Conservation (phyloP, 2,329 filamentous ascomycete species). For the Ceratocystis eucalypticola region DNA sequence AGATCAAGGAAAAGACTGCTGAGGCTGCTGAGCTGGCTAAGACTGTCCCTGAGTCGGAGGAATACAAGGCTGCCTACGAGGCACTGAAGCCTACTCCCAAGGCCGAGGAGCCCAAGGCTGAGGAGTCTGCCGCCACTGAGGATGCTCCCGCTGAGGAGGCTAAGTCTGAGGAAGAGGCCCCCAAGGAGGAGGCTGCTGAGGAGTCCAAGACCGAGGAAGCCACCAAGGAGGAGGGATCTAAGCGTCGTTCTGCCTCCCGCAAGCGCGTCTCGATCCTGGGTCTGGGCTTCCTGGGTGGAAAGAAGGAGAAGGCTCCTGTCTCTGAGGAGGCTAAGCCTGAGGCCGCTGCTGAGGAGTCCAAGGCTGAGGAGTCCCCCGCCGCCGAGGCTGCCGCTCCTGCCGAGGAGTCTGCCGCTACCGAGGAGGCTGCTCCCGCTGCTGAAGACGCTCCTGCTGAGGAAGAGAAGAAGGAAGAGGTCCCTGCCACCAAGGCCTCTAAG, state of each 20-base stretch:
- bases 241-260: conserved; percentile 49
- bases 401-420: conserved; percentile 39
- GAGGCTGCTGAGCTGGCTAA: conserved; percentile 74
- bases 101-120: conserved; percentile 31
- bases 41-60: conserved; percentile 61
- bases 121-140: conserved; percentile 28
- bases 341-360: conserved; percentile 27
- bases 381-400: conserved; percentile 31
- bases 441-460: conserved; percentile 21
- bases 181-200: conserved; percentile 24
- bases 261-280: conserved; percentile 55
- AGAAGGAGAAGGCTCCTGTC: conserved; percentile 32
- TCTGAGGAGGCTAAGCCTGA: conserved; percentile 22
- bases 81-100: conserved; percentile 42
- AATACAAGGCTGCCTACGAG: conserved; percentile 77
- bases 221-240: conserved; percentile 30
- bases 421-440: conserved; percentile 32
- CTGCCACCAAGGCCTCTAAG: conserved; percentile 32
- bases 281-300: conserved; percentile 47
- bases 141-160: conserved; percentile 25
- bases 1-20: conserved; percentile 66
- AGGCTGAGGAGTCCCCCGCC: conserved; percentile 28
- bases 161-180: conserved; percentile 25
- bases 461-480: conserved; percentile 36
- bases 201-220: conserved; percentile 28